Base-by-base conservation (phyloP, 495 filamentous ascomycete genomes). In the Bacidia gigantensis region DNA sequence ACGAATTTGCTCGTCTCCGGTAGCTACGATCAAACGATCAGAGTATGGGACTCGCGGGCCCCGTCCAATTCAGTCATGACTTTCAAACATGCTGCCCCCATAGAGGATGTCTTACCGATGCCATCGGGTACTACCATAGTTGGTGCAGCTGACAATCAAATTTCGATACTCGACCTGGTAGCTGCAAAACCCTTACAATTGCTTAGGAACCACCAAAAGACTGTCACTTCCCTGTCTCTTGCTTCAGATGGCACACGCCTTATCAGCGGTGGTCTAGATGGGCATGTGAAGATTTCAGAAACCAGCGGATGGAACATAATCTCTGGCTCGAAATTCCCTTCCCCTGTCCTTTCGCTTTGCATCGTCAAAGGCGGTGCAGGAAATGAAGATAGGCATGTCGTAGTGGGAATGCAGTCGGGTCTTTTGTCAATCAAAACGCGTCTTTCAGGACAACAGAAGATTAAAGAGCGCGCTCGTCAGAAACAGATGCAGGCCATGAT, bases 131-230 rank as follows among this genome's bases (percentile, higher is more conserved):
- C 89, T 14, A 89, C 87, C 2, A 69, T 97, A 35, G 76, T 95
- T 1, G 88, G 88, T 35, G 78, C 89, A 1, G 76, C 87, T 22
- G 90, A 86, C 41, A 93, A 86, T 65, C 80, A 87, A 62, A 88
- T 99, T 58, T 83, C 82, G 3, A 87, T 99, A n/a, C 75, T 97
- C 57, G 90, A 99, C 65, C 76, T 99, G 20, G 81, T 97, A 18
- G 93, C 89, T 45, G 93, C 86, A 24, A 89, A 85, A 60, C 88
- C 88, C 2, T 65, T 90, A 41, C 82, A 87, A 32, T 69, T 93
- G 53, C 82, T 99, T 41, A 80, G 84, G 50, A 95, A 89, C 62
- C 93, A 99, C 65, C 92, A 99, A 67, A 97, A 96, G 78, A 95
- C 92, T 0, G 87, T 99, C 26, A 97, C 92, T 0, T 78, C 85